A percentile compares a stretch with the other conserved stretches of the same genome.
Conservation (phyloP, 345 rosid species). For the thale cress (Arabidopsis thaliana) region DNA sequence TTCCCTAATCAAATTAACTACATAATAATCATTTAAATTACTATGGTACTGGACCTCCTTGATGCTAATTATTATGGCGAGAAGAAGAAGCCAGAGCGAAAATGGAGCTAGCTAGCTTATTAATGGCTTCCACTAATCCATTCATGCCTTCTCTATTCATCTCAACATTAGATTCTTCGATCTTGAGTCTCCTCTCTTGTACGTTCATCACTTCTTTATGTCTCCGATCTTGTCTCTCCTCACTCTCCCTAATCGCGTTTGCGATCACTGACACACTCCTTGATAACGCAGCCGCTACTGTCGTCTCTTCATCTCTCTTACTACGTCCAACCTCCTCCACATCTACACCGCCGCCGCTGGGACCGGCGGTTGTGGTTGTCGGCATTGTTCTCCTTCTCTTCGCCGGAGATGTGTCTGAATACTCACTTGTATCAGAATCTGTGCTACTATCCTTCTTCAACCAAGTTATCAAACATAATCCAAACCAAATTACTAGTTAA, state of each 20-base stretch:
- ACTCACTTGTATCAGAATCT: constrained; percentile 81
- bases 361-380: constrained; percentile 39
- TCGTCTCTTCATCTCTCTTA: constrained; percentile 40
- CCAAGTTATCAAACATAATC: constrained; percentile 9
- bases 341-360: constrained; percentile 17
- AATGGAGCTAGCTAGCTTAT: constrained; percentile 83
- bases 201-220: constrained; percentile 69
- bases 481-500: constrained; percentile 23
- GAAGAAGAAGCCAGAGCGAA: constrained; percentile 61
- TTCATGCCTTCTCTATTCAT: constrained; percentile 61
- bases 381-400: constrained; percentile 58
- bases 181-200: constrained; percentile 68
- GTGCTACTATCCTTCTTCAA: constrained; percentile 62
- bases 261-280: constrained; percentile 81
- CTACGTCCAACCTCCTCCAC: constrained; percentile 30
- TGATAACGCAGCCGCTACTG: constrained; percentile 66
- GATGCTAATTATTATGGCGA: constrained; percentile 42
- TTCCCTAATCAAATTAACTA: constrained; percentile 40
- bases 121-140: constrained; percentile 81
- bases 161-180: constrained; percentile 73
- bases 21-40: not conserved
- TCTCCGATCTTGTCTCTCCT: constrained; percentile 72
- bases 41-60: constrained; percentile 35
- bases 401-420: constrained; percentile 75
- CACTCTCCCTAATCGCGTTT: constrained; percentile 69